Base-by-base conservation (phyloP, 495 filamentous ascomycete species). In the Aspergillus coremiiformis region DNA sequence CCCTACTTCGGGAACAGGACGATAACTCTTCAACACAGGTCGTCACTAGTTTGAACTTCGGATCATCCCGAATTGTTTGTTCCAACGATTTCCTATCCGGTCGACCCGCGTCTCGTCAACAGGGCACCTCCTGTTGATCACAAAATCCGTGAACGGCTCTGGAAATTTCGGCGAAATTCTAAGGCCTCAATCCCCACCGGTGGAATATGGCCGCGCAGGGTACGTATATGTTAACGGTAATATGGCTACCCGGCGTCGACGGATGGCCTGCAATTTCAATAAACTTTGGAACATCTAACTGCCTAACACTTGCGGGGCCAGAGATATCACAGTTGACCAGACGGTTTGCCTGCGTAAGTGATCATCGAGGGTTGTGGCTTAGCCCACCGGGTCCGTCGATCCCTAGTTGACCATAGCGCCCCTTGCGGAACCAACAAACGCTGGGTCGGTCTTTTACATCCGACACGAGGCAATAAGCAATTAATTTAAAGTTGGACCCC, bases 1-100 rank as follows among this genome's bases (percentile, higher is more conserved):
- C n/a, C n/a, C n/a, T n/a, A n/a, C n/a, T n/a, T n/a, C n/a, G n/a
- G n/a, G 22, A 41, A 32, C 51, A 44, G 44, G 44, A 22, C 43
- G 51, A 43, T 42, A 41, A n/a, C 22, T 47, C 44, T 23, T 47
- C 23, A 15, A 44, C 17, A 20, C 23, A 43, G n/a, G n/a, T n/a
- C n/a, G 17, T 3, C 41, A 15, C 35, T 47, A 19, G 24, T 44
- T 26, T 43, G 51, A n/a, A n/a, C n/a, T 27, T 53, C 51, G 51
- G 51, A 47, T 53, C 32, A 30, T 53, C 32, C 51, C 51, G 51
- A 53, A 29, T 53, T 33, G 32, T 22, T 37, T 4, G 12, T 23
- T 7, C 20, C 33, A 19, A 43, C 33, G 19, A 29, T 44, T 24
- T 30, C 22, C 11, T 32, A 14, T 51, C 19, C 49, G 39, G 15